Percentiles rank a stretch among this genome's conserved stretches.
These are phyloP conservation scores for Carex littledalei DNA, from an alignment of 176 grass and related monocot species.

Conservation along the genomic window DNA sequence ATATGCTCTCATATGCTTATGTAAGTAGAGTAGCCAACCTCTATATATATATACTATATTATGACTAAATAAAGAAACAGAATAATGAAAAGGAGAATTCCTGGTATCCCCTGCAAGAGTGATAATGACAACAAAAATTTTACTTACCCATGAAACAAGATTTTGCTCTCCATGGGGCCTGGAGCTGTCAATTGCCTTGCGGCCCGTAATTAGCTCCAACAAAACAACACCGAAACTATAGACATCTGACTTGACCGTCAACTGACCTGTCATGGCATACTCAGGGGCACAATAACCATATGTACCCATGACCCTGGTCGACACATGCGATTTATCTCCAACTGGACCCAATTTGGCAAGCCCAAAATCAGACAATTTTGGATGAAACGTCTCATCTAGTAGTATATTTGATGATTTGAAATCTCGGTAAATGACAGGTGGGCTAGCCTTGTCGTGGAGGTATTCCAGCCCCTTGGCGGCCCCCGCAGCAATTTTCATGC, in stretches of 20 bases:
- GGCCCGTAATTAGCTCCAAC: conserved; percentile 83
- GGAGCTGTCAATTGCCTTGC: conserved; percentile 62
- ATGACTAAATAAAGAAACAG: not conserved
- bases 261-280: conserved; percentile 80
- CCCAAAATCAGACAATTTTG: conserved; percentile 81
- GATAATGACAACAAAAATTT: not conserved
- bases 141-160: conserved; percentile 85
- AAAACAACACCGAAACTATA: conserved; percentile 85
- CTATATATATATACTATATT: not conserved
- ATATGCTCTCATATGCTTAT: too few species aligned
- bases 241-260: conserved; percentile 71
- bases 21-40: too few species aligned
- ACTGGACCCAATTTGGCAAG: conserved; percentile 80
- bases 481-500: conserved; percentile 90
- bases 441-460: conserved; percentile 84
- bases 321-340: conserved; percentile 85
- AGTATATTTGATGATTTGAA: conserved; percentile 89
- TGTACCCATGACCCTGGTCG: conserved; percentile 82
- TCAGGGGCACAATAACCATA: conserved; percentile 87
- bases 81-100: not conserved
- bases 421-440: conserved; percentile 83
- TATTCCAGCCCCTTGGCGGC: conserved; percentile 83
- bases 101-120: not conserved
- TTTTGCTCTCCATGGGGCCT: conserved; percentile 73
- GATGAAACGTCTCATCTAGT: conserved; percentile 59